Evolutionary conservation across 495 filamentous ascomycete genomes (phyloP), one percentile per base, ranked within the genome.

Genomic region (Penicillium turbatum): DNA sequence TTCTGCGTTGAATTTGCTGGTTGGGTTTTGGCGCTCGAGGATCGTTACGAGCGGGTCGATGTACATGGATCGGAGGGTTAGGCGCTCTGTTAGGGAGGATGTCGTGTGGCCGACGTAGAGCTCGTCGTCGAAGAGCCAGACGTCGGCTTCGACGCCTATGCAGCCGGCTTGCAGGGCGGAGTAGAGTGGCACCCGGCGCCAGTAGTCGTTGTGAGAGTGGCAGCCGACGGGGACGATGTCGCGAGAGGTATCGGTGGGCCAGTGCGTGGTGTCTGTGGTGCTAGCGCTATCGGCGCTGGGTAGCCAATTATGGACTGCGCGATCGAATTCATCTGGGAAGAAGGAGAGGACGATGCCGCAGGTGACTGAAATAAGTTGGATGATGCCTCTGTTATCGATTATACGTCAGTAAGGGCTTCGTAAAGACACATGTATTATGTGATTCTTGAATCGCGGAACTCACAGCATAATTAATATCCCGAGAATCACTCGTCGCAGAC

Each of bases 201-300:
- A 95, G 70, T 95, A 95, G 72, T 96, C 91, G 63, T 96, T 96
- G 68, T 96, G 91, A 0, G 88, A 92, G 67, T 74, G 65, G 55
- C 86, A 90, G 5, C 73, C 77, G 38, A 87, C 80, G 0, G 89
- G 88, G 0, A 74, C 51, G 35, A 92, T 81, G 56, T 86, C 87
- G 9, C 82, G 78, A 5, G 88, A 84, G 59, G 89, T 85, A 69
- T 90, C 85, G 0, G 88, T 89, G 0, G 88, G 87, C 67, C 89
- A 92, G 61, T 77, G 80, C 5, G 76, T 69, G 27, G 82, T 68
- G 7, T 71, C 73, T 5, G 64, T 57, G 68, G 74, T 5, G 73
- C 79, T 45, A 67, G 68, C 7, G n/a, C 48, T 43, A 6, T 57
- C 73, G 69, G 47, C 71, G 73, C 6, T 79, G 80, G 61, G 75